Evolutionary conservation across 257 asterid genomes (phyloP).

Genomic region (Rubia yunnanensis): DNA sequence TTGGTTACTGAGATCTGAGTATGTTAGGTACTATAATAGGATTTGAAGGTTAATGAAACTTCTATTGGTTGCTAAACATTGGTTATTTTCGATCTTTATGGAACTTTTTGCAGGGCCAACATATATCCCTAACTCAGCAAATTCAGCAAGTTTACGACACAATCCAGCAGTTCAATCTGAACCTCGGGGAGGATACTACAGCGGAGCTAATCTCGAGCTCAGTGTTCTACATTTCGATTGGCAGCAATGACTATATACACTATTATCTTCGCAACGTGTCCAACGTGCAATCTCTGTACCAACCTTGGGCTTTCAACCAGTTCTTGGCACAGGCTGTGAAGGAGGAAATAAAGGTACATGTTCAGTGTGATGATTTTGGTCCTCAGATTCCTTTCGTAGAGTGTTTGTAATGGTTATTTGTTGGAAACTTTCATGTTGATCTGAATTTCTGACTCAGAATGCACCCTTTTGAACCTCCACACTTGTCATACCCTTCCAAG

Average conservation of each 20-base stretch:
- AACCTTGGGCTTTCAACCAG: conserved; percentile 85
- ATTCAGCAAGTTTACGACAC: conserved; percentile 90
- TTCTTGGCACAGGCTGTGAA: conserved; percentile 57
- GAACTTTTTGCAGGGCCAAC: conserved; percentile 61
- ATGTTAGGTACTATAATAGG: not conserved
- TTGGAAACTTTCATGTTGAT: not conserved
- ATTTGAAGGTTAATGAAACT: not conserved
- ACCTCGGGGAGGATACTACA: conserved; percentile 78
- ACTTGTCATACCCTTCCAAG: too few relatives aligned
- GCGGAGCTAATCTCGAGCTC: conserved; percentile 50
- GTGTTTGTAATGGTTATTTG: not conserved
- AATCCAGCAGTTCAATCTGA: conserved; percentile 60
- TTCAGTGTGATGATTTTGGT: conserved; percentile 2
- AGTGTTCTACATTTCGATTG: conserved; percentile 75
- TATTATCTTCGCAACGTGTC: conserved; percentile 85
- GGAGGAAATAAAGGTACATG: conserved; percentile 66
- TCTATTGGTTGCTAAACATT: not conserved
- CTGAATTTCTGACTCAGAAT: not conserved
- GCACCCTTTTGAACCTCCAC: too few relatives aligned
- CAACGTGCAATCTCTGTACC: conserved; percentile 56
- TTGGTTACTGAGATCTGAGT: not conserved
- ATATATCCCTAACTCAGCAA: conserved; percentile 79
- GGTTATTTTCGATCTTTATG: not conserved
- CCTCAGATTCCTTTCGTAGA: not conserved
- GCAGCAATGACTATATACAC: conserved; percentile 87